Base-by-base conservation (phyloP, 2,329 filamentous ascomycete species). In the Hypoxylon sp. region DNA sequence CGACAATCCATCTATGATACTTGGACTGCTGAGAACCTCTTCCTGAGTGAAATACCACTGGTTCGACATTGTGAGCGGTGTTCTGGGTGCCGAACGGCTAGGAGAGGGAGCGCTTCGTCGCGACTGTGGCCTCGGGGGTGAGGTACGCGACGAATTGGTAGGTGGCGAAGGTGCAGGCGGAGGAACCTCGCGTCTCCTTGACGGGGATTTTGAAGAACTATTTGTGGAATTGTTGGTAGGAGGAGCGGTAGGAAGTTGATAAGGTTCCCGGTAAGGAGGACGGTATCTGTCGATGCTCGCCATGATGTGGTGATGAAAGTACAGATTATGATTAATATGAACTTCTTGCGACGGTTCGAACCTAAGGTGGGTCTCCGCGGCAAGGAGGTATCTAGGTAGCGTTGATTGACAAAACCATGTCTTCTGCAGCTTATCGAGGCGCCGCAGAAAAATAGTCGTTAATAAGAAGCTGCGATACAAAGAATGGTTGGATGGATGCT, bases 11-110 rank as follows among this genome's bases (percentile, higher is more conserved):
- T 97, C 93, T 13, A 94, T 81, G 65, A 97, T 90, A 57, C 93
- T 96, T 0, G 96, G 96, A 5, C 94, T 92, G 77, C 91, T 92
- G 58, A 88, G 83, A 26, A 97, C 87, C 81, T 99, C 96, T 52
- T 93, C 90, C 50, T 92, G 86, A 13, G 91, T 93, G 79, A 98
- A 98, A 61, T 93, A 87, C 96, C 96, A 99, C 85, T 98, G 95
- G 69, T 84, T 86, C 9, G 78, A 69, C 54, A 81, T 79, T 44
- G 76, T 71, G 47, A 78, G 70, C 10, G 78, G 68, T 1, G 81
- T 77, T 53, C 79, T 79, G 68, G 82, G 80, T 29, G 82, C 79
- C 31, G 78, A 76, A 5, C 81, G 80, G 44, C 79, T 74, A 11
- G 85, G 83, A 24, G 85, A 85, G 14, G 80, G 79, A 57, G 82